phyloP scores from a whole-genome alignment of 2,329 filamentous ascomycete genomes.

The Botrytis fragariae region DNA sequence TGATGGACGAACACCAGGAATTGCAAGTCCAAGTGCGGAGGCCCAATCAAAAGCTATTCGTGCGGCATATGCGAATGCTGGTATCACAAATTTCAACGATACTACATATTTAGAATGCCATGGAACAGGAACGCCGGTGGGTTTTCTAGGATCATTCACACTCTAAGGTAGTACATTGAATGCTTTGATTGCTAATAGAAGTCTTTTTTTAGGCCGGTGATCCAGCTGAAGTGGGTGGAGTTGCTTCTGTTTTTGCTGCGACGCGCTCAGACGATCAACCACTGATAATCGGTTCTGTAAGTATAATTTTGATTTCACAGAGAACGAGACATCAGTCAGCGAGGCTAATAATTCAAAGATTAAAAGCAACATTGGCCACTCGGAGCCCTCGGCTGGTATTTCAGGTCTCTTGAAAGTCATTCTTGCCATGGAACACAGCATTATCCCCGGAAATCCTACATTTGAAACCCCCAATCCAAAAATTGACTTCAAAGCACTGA shows the following conservation, averaged over 20 bases:
- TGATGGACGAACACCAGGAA: constrained; percentile 1
- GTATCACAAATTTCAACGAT: constrained; percentile 1
- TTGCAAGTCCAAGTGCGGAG: constrained; percentile 13
- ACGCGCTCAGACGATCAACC: background rate
- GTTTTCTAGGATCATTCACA: background rate
- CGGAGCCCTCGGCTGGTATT: constrained; percentile 37
- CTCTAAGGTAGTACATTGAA: too few relatives aligned
- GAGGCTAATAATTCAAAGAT: background rate
- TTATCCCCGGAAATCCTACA: constrained; percentile 43
- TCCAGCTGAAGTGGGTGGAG: constrained; percentile 1
- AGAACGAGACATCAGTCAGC: too few relatives aligned
- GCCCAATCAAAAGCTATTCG: constrained; percentile 8
- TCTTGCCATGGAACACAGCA: constrained; percentile 43
- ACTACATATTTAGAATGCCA: constrained; percentile 1
- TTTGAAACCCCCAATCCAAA: constrained; percentile 40
- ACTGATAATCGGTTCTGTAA: constrained; percentile 3
- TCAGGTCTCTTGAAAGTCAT: constrained; percentile 42
- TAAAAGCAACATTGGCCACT: too few relatives aligned
- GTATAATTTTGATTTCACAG: too few relatives aligned
- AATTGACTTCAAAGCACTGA: constrained; percentile 36
- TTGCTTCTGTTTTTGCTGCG: constrained; percentile 2
- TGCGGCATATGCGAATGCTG: constrained; percentile 9
- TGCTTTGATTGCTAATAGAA: too few relatives aligned
- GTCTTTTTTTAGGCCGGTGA: background rate
- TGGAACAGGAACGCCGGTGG: background rate